These are phyloP conservation scores for Colletotrichum kahawae DNA, from an alignment of 2,329 filamentous ascomycete species.

Conservation along the genomic window DNA sequence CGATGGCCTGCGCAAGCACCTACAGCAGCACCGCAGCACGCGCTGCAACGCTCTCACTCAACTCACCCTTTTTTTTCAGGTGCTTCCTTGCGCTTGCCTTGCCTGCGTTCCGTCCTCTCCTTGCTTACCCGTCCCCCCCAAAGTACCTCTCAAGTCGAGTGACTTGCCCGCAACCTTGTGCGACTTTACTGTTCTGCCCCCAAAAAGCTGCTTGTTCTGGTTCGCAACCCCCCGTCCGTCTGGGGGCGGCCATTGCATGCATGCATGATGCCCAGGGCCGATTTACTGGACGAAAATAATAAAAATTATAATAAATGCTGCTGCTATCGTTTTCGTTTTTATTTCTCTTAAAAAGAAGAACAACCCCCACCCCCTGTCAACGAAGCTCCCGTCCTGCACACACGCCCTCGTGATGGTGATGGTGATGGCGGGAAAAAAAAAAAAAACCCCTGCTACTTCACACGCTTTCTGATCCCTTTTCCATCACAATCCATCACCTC, in stretches of 20 bases:
- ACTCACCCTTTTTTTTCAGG: neutral
- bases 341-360: neutral
- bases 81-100: neutral
- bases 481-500: neutral
- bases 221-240: neutral
- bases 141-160: slow-evolving; percentile 12
- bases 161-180: neutral
- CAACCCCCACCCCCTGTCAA: neutral
- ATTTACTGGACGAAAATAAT: neutral
- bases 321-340: neutral
- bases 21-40: neutral
- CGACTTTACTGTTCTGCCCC: neutral
- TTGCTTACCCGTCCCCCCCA: neutral
- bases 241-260: neutral
- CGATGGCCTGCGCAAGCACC: slow-evolving; percentile 14
- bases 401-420: neutral
- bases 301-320: neutral
- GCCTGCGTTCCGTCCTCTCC: neutral
- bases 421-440: too few relatives aligned
- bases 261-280: neutral
- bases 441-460: neutral
- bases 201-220: neutral
- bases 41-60: neutral
- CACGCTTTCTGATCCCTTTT: neutral
- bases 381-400: neutral